Conservation (phyloP, 2,329 filamentous ascomycete species). For the Ascochyta fabae region DNA sequence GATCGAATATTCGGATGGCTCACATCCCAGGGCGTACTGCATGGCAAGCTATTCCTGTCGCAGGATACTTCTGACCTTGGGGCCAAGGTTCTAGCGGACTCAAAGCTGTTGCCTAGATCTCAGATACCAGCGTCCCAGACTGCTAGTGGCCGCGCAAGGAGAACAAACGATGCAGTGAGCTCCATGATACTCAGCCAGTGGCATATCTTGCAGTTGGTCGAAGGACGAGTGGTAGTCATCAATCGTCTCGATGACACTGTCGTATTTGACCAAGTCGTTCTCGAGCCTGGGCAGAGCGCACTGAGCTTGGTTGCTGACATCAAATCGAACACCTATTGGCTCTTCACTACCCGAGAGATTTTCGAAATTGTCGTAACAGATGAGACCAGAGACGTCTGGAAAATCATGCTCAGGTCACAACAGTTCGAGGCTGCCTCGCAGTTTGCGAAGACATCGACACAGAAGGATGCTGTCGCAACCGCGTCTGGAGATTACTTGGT, state of each 20-base stretch:
- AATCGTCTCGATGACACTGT: conserved; percentile 86
- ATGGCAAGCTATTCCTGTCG: conserved; percentile 76
- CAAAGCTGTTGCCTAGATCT: conserved; percentile 76
- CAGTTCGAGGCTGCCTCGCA: conserved; percentile 88
- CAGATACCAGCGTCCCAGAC: conserved; percentile 74
- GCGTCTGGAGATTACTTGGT: conserved; percentile 90
- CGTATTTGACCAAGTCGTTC: conserved; percentile 85
- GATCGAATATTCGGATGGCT: conserved; percentile 91
- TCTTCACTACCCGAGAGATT: conserved; percentile 89
- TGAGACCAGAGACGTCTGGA: conserved; percentile 93
- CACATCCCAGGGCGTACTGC: conserved; percentile 82
- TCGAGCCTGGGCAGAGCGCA: conserved; percentile 78
- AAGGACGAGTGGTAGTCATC: conserved; percentile 80
- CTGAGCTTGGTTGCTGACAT: conserved; percentile 88
- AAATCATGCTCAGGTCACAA: conserved; percentile 84
- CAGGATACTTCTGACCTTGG: conserved; percentile 70
- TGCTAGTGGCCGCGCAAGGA: conserved; percentile 67
- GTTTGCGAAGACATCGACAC: conserved; percentile 78
- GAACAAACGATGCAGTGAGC: conserved; percentile 74
- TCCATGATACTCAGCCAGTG: conserved; percentile 89
- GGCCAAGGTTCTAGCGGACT: conserved; percentile 75
- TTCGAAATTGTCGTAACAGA: conserved; percentile 92
- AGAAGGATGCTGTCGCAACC: conserved; percentile 90
- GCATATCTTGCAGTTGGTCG: conserved; percentile 85
- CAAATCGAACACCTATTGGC: conserved; percentile 97